Percentiles rank a stretch among this genome's conserved stretches.
Evolutionary conservation across 441 rosid species (phyloP).

Genomic region (Erodium trifolium): DNA sequence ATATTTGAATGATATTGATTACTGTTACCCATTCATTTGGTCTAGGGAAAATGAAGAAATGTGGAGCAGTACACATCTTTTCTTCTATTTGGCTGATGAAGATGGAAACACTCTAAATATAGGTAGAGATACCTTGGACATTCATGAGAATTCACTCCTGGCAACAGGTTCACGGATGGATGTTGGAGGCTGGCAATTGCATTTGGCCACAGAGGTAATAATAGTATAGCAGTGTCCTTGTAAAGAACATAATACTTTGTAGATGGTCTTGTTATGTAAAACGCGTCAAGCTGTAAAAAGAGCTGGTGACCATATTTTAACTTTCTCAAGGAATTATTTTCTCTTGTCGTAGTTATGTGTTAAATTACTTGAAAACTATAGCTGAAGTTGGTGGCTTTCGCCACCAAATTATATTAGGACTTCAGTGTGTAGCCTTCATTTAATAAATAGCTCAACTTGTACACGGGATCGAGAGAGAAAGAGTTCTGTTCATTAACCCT

Average conservation of each 20-base stretch:
- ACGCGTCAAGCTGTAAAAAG: background rate
- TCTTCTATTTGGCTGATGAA: conserved; percentile 93
- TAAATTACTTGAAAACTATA: too few species aligned
- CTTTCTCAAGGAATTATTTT: background rate
- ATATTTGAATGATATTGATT: conserved; percentile 6
- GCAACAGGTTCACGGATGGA: conserved; percentile 75
- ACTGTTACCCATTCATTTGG: conserved; percentile 17
- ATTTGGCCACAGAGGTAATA: conserved; percentile 66
- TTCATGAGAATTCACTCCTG: conserved; percentile 48
- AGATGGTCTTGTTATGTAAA: background rate
- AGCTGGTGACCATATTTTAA: background rate
- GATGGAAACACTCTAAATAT: conserved; percentile 59
- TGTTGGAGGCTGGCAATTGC: conserved; percentile 84
- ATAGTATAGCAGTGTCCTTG: conserved; percentile 7
- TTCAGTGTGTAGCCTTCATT: background rate
- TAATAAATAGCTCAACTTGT: background rate
- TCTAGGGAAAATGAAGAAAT: conserved; percentile 39
- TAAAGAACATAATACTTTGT: conserved; percentile 9
- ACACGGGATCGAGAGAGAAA: background rate
- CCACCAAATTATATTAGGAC: too few species aligned
- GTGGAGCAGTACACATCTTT: conserved; percentile 58
- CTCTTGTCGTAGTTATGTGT: background rate
- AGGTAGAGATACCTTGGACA: conserved; percentile 34
- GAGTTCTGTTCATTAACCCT: background rate
- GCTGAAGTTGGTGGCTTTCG: too few species aligned